Percentiles rank a stretch among this genome's conserved stretches.
Evolutionary conservation across 768 basidiomycete species (phyloP).

Genomic region (Peribolospora baueri): DNA sequence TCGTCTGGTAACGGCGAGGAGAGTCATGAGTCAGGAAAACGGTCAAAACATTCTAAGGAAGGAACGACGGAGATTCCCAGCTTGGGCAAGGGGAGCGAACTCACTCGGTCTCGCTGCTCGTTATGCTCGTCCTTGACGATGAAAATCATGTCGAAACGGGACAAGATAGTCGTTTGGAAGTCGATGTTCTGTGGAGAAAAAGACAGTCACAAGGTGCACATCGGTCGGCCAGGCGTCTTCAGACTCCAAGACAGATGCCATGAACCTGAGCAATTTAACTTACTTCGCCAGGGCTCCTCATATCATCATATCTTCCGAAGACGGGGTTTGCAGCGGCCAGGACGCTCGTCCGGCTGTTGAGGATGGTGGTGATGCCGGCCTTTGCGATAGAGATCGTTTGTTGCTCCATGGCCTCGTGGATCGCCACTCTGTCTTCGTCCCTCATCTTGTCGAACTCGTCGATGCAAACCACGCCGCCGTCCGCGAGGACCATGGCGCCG

Average conservation of each 20-base stretch:
- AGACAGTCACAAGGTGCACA: too few species aligned
- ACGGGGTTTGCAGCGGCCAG: slow-evolving; percentile 95
- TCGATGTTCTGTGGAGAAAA: slow-evolving; percentile 48
- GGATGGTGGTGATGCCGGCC: slow-evolving; percentile 89
- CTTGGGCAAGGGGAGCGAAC: slow-evolving; percentile 10
- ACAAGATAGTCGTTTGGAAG: slow-evolving; percentile 91
- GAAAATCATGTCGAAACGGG: slow-evolving; percentile 99
- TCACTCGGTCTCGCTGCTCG: slow-evolving; percentile 65
- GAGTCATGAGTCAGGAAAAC: neutral
- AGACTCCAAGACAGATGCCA: slow-evolving; percentile 2
- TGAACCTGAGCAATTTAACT: neutral
- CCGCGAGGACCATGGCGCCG: slow-evolving; percentile 96
- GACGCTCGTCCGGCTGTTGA: slow-evolving; percentile 87
- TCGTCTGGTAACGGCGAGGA: slow-evolving; percentile 33
- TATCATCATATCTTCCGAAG: slow-evolving; percentile 92
- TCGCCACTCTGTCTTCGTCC: slow-evolving; percentile 94
- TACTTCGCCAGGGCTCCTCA: slow-evolving; percentile 80
- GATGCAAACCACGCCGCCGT: slow-evolving; percentile 94
- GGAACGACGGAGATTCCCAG: neutral
- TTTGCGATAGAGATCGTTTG: slow-evolving; percentile 99
- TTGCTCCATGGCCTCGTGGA: slow-evolving; percentile 99
- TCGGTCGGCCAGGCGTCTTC: neutral
- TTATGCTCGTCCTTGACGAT: slow-evolving; percentile 97
- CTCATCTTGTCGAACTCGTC: slow-evolving; percentile 99
- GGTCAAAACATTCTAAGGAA: neutral